Evolutionary conservation across 2,329 filamentous ascomycete species (phyloP).

Genomic region (Nemania sp.): DNA sequence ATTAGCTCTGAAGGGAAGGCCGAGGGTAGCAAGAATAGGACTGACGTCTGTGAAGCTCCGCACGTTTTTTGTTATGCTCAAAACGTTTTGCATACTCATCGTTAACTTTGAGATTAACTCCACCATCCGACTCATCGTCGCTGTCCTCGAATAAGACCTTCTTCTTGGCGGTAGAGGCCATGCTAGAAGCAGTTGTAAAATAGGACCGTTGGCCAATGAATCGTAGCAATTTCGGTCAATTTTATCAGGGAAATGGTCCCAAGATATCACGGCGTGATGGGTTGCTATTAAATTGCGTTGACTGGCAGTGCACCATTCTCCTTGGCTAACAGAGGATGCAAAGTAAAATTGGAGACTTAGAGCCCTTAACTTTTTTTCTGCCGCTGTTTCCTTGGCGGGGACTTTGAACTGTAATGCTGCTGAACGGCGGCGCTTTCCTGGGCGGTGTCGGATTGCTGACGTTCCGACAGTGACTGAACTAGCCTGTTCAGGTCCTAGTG

Average conservation of each 20-base stretch:
- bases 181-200: slow-evolving; percentile 29
- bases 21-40: slow-evolving; percentile 13
- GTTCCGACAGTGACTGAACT: slow-evolving; percentile 25
- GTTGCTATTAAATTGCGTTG: too few species aligned
- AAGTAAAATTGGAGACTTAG: neutral
- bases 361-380: slow-evolving; percentile 27
- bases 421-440: slow-evolving; percentile 9
- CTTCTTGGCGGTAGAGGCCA: slow-evolving; percentile 42
- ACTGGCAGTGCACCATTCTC: too few species aligned
- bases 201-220: neutral
- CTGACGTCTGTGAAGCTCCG: slow-evolving; percentile 74
- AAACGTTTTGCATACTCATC: slow-evolving; percentile 86
- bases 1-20: slow-evolving; percentile 17
- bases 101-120: slow-evolving; percentile 75
- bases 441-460: slow-evolving; percentile 34
- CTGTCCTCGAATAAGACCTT: slow-evolving; percentile 60
- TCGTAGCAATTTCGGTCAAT: neutral
- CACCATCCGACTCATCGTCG: slow-evolving; percentile 52
- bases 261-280: too few species aligned
- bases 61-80: slow-evolving; percentile 96
- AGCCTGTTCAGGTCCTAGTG: slow-evolving; percentile 16
- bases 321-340: slow-evolving; percentile 1
- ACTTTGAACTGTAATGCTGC: neutral
- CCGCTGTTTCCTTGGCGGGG: slow-evolving; percentile 18
- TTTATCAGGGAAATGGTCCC: too few species aligned